Conservation (phyloP, 768 basidiomycete genomes). For the Leucosporidium yakuticum region DNA sequence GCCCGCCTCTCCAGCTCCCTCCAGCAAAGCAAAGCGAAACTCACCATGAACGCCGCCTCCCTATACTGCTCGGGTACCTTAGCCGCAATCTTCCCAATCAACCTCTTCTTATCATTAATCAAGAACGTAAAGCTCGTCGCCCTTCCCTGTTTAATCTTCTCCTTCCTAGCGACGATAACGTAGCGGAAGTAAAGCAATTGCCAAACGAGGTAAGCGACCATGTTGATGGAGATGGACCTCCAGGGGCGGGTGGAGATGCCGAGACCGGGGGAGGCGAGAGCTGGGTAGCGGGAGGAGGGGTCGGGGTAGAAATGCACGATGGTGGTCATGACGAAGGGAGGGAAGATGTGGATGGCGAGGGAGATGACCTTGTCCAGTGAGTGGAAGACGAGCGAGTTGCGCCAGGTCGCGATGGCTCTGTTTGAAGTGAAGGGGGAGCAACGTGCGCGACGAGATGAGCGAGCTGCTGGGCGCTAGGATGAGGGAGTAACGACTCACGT, state of each 20-base stretch:
- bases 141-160: constrained; percentile 86
- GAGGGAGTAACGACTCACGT: constrained; percentile 9
- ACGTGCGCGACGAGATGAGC: neutral
- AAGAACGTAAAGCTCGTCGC: constrained; percentile 76
- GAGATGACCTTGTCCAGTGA: constrained; percentile 86
- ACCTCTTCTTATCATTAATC: constrained; percentile 37
- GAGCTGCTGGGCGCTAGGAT: neutral
- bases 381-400: constrained; percentile 97
- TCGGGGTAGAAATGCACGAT: constrained; percentile 89
- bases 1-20: no score
- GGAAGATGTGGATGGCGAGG: constrained; percentile 89
- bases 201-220: constrained; percentile 82
- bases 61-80: constrained; percentile 18
- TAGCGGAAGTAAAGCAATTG: constrained; percentile 95
- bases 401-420: constrained; percentile 94
- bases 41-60: constrained; percentile 30
- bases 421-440: constrained; percentile 39
- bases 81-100: constrained; percentile 29
- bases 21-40: neutral
- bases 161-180: constrained; percentile 76
- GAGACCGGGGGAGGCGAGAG: constrained; percentile 61
- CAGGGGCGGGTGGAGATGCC: constrained; percentile 58
- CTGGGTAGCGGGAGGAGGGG: constrained; percentile 70
- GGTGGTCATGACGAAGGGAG: constrained; percentile 82
- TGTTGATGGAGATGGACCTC: constrained; percentile 68